phyloP scores from a whole-genome alignment of 257 asterid species.

The Solanum lycopersicoides region DNA sequence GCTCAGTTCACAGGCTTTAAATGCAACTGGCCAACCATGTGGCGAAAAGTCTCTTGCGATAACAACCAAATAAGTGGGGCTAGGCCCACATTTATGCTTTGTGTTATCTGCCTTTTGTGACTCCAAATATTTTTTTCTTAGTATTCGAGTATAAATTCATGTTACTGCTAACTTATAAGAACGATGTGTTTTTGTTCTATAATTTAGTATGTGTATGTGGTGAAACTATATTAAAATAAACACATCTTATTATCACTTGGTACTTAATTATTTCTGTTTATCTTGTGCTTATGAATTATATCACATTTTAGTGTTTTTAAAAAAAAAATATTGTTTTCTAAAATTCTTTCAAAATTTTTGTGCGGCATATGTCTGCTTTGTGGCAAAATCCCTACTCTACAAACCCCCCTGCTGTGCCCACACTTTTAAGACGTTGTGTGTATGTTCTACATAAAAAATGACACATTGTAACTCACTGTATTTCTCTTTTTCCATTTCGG shows the following conservation, averaged over 20 bases:
- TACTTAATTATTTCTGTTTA: not conserved
- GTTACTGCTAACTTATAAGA: not conserved
- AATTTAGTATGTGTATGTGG: not conserved
- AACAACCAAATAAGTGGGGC: not conserved
- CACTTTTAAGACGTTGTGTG: not conserved
- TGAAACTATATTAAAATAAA: not conserved
- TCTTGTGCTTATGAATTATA: not conserved
- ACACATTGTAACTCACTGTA: not conserved
- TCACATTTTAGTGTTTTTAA: not conserved
- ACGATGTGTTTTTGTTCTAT: not conserved
- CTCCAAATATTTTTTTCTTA: not conserved
- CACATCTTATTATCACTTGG: not conserved
- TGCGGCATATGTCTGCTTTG: not conserved
- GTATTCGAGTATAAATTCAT: not conserved
- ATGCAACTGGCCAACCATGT: not conserved
- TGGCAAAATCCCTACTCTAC: not conserved
- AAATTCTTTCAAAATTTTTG: not conserved
- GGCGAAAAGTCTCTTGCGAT: not conserved
- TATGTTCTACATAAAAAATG: not conserved
- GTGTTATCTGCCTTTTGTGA: not conserved
- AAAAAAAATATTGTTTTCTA: not conserved
- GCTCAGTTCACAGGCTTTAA: not conserved
- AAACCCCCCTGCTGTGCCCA: not conserved
- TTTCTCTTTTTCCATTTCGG: not conserved
- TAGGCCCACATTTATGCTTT: not conserved